Conservation (phyloP, 768 basidiomycete genomes). For the Albatrellus ellisii region DNA sequence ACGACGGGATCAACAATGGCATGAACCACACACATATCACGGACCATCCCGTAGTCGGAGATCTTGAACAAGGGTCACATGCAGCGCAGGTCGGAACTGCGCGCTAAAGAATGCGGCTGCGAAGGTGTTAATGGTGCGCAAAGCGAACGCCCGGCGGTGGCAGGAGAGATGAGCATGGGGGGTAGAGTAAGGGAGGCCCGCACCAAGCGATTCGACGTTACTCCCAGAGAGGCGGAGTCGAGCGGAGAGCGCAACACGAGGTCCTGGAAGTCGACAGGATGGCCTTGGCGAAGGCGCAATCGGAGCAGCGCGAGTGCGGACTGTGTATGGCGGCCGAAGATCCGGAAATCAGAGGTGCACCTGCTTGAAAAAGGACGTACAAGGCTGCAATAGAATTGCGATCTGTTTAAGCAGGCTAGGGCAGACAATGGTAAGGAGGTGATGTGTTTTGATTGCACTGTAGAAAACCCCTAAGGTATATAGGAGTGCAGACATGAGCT, state of each 20-base stretch:
- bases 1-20: not conserved
- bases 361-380: slow-evolving; percentile 21
- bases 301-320: slow-evolving; percentile 8
- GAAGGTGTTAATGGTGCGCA: not conserved
- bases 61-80: not conserved
- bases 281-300: slow-evolving; percentile 21
- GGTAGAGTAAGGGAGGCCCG: slow-evolving; percentile 11
- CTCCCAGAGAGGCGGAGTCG: slow-evolving; percentile 37
- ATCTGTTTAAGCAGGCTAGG: too few species aligned
- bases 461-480: too few species aligned
- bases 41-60: not conserved
- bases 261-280: slow-evolving; percentile 19
- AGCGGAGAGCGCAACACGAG: slow-evolving; percentile 32
- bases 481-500: too few species aligned
- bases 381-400: slow-evolving; percentile 22
- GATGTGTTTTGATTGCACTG: too few species aligned
- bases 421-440: too few species aligned
- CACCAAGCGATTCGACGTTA: slow-evolving; percentile 24
- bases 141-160: not conserved
- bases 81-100: not conserved
- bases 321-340: slow-evolving; percentile 20
- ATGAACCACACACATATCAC: not conserved
- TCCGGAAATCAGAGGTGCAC: slow-evolving; percentile 19
- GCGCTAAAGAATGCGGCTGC: not conserved
- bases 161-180: too few species aligned